Evolutionary conservation across 306 rosid genomes (phyloP), one percentile per base, ranked within the genome.

Genomic region (Vigna unguiculata): DNA sequence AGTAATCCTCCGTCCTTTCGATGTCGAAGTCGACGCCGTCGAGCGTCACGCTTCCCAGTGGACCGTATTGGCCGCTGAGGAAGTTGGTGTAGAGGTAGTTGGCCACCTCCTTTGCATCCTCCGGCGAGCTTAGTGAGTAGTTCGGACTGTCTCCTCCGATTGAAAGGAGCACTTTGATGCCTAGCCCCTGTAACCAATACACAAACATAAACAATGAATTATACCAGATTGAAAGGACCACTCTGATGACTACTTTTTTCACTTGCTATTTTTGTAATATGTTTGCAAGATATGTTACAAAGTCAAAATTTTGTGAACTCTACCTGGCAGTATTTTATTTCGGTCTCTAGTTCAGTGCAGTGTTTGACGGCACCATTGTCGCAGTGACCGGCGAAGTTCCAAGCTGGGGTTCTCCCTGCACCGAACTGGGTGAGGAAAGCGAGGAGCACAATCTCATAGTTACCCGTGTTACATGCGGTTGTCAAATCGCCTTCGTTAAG

Each of bases 361-460:
- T 12, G 24, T 5, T 22, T 55, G n/a, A 0, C 1, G n/a, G 62
- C 32, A 12, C 62, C 62, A 5, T 22, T 55, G 34, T 55, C 79
- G 32, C 94, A 90, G 36, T 87, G 91, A 16, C 85, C 86, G 0
- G 90, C 83, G 8, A 90, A 80, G 82, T 90, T 85, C 85, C 85
- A 71, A 2, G 1, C 16, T 7, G 66, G 58, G 13, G 8, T 7
- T 17, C 46, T 34, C 4, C 84, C 86, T 9, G 7, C 32, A 43
- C 86, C 92, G 21, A 86, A 88, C 0, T 36, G 66, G 78, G 58
- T 30, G 59, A 88, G 88, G 43, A 82, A 87, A 36, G 90, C 86
- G 21, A 90, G 55, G 70, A 61, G 80, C 19, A 90, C 85, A 41
- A 70, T 65, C 3, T 34, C 32, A 45, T 80, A 87, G 43, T 43